Percentiles rank a stretch among this genome's conserved stretches.
Conservation (phyloP, 2,329 filamentous ascomycete genomes). For the Fusarium coicis region DNA sequence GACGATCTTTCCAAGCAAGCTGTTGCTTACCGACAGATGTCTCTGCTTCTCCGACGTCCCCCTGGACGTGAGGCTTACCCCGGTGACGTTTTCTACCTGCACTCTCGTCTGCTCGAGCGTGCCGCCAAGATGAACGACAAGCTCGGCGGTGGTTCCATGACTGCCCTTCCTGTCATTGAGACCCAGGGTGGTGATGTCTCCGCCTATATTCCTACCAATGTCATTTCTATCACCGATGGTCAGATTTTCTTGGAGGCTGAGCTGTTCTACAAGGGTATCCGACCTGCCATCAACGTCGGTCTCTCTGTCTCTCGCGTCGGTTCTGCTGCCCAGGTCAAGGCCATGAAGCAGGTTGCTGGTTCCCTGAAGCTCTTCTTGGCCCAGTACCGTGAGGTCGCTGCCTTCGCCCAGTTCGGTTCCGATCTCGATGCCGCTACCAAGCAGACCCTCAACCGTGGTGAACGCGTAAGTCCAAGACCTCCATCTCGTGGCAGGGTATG, state of each 20-base stretch:
- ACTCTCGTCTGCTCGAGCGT: conserved; percentile 99
- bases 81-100: conserved; percentile 99
- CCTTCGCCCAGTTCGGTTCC: conserved; percentile 99
- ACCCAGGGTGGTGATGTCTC: conserved; percentile 99
- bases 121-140: conserved; percentile 98
- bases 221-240: conserved; percentile 99
- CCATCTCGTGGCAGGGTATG: too few relatives aligned
- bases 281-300: conserved; percentile 99
- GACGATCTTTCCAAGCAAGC: conserved; percentile 99
- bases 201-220: conserved; percentile 99
- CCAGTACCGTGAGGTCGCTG: conserved; percentile 99
- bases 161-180: conserved; percentile 97
- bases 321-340: conserved; percentile 99
- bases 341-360: conserved; percentile 99
- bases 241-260: conserved; percentile 99
- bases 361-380: conserved; percentile 99
- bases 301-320: conserved; percentile 99
- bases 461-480: conserved; percentile 75
- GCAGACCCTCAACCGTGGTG: conserved; percentile 97
- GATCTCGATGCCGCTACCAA: conserved; percentile 99
- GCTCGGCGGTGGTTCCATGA: conserved; percentile 94
- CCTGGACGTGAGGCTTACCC: conserved; percentile 99
- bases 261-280: conserved; percentile 99
- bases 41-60: conserved; percentile 94
- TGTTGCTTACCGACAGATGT: conserved; percentile 99